Evolutionary conservation across 1,284 basidiomycete genomes (phyloP), one percentile per base, ranked within the genome.

Genomic region (Fomitopsis betulina): DNA sequence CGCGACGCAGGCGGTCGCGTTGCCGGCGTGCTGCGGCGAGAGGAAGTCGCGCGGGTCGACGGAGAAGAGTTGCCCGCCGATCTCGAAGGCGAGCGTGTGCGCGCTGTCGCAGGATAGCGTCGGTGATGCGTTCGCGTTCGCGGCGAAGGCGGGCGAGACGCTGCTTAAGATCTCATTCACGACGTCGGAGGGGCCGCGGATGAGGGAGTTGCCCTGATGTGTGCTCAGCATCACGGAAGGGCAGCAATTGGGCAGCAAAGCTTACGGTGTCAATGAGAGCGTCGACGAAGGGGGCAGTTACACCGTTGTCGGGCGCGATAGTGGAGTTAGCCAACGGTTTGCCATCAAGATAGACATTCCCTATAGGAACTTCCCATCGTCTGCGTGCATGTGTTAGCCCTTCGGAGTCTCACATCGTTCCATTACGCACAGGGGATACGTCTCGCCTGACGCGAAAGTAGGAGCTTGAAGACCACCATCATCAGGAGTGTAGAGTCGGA

Each of bases 11-110:
- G 70, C 70, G 15, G 71, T 70, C 1, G 78, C 72, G 57, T 79
- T 72, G 30, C 72, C 73, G 1, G 65, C 58, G 45, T 62, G 68
- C 27, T 70, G 68, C 62, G 79, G 79, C 6, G 71, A 67, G 13
- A 80, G 70, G 60, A 89, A 84, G 68, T 89, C 86, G 38, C 85
- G 79, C 30, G 86, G 82, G 67, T 88, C 87, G 37, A 87, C 77
- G 5, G 83, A 79, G 72, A 89, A 89, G 58, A 79, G 70, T 66
- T 75, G 76, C 2, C 86, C 86, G 25, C 81, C 83, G 53, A 89
- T 85, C 62, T 83, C 72, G 70, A 87, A 89, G 0, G 76, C 71
- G 21, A 89, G 70, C 2, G 69, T 80, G 62, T 86, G 86, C 1
- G 84, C 76, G 5, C 72, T 70, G 6, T 71, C 66, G 68, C 81